Evolutionary conservation across 1,284 basidiomycete genomes (phyloP).

Genomic region (Termitomyces sp.): DNA sequence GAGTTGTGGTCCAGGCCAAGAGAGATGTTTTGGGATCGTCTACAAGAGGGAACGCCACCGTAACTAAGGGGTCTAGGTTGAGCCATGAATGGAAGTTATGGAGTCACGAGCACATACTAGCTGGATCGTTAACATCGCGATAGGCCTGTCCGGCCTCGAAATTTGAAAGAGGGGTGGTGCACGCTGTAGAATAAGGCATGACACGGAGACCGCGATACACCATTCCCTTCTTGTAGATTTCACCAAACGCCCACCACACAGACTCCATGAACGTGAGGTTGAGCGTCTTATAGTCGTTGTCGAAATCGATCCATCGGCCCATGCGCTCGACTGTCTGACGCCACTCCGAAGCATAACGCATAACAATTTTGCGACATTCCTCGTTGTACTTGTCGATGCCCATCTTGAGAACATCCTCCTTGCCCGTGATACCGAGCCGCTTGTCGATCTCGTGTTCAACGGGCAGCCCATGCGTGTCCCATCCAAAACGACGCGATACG

Average conservation of each 20-base stretch:
- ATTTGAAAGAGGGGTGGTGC: conserved; percentile 95
- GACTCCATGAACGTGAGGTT: conserved; percentile 95
- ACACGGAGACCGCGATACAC: conserved; percentile 94
- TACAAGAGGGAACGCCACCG: conserved; percentile 88
- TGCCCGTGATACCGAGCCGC: conserved; percentile 87
- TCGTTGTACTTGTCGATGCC: conserved; percentile 98
- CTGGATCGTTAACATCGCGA: conserved; percentile 92
- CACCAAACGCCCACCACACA: conserved; percentile 99
- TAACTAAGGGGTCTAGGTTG: conserved; percentile 46
- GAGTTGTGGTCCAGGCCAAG: conserved; percentile 98
- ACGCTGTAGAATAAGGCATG: conserved; percentile 98
- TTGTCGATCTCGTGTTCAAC: conserved; percentile 99
- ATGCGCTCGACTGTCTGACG: conserved; percentile 92
- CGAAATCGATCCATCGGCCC: conserved; percentile 99
- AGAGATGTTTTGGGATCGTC: conserved; percentile 90
- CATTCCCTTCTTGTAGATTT: conserved; percentile 88
- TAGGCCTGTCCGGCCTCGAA: conserved; percentile 96
- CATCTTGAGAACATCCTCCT: conserved; percentile 92
- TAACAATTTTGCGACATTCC: conserved; percentile 95
- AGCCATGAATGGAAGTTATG: not conserved
- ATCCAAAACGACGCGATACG: conserved; percentile 95
- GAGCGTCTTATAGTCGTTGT: conserved; percentile 98
- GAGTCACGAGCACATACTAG: conserved; percentile 44
- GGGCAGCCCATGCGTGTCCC: conserved; percentile 99
- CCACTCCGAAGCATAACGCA: conserved; percentile 97